Conservation (phyloP, 345 rosid genomes). For the Acer negundo region DNA sequence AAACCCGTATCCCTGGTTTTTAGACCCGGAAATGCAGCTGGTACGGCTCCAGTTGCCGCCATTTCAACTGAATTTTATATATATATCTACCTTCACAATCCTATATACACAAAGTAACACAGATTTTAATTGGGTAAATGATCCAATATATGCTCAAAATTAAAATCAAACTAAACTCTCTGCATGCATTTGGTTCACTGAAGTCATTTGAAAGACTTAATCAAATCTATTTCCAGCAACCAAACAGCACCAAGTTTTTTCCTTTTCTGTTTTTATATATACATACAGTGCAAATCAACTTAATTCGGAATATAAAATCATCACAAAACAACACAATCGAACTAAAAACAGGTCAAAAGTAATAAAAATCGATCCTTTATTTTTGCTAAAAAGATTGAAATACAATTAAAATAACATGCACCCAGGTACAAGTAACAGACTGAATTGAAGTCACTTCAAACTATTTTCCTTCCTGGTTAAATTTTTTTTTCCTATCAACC, state of each 20-base stretch:
- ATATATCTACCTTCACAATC: constrained; percentile 25
- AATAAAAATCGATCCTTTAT: neutral
- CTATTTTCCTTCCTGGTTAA: neutral
- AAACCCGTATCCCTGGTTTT: constrained; percentile 57
- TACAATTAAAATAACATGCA: neutral
- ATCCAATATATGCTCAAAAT: neutral
- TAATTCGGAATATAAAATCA: neutral
- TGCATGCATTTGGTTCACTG: neutral
- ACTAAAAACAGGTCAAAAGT: neutral
- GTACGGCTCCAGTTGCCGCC: constrained; percentile 79
- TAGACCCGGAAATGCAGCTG: constrained; percentile 67
- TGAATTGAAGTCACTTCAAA: neutral
- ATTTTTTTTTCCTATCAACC: neutral
- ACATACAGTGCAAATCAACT: neutral
- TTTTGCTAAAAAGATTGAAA: neutral
- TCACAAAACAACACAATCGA: constrained; percentile 1
- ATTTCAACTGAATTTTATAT: constrained; percentile 35
- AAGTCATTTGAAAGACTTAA: constrained; percentile 6
- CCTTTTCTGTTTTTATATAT: too few species aligned
- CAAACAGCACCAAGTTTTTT: constrained; percentile 22
- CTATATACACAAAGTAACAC: neutral
- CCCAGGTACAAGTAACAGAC: neutral
- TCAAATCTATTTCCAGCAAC: neutral
- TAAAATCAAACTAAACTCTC: neutral
- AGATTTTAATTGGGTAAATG: neutral